These are phyloP conservation scores for Heterobasidion parviporum DNA, from an alignment of 1,284 basidiomycete genomes.

Conservation along the genomic window DNA sequence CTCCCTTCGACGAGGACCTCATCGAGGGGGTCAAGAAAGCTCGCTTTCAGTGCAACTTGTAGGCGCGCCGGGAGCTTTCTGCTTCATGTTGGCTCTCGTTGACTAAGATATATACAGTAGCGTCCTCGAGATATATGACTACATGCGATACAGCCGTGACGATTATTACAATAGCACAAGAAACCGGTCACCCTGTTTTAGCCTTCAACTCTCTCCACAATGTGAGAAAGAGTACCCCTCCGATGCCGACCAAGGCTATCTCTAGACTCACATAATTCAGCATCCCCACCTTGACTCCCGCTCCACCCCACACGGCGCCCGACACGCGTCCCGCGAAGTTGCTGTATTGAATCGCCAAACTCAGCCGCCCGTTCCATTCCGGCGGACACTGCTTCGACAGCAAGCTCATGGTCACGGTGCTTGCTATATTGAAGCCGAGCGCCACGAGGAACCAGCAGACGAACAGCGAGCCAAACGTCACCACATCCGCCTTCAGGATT, in stretches of 20 bases:
- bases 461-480: constrained; percentile 33
- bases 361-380: constrained; percentile 48
- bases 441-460: constrained; percentile 61
- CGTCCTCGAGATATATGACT: background rate
- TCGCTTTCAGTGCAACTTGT: background rate
- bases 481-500: constrained; percentile 32
- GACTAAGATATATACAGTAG: background rate
- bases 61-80: background rate
- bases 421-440: constrained; percentile 62
- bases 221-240: constrained; percentile 40
- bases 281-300: constrained; percentile 61
- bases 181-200: constrained; percentile 39
- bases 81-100: background rate
- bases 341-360: constrained; percentile 58
- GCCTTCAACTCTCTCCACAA: constrained; percentile 61
- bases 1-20: too few relatives aligned
- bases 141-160: background rate
- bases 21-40: too few relatives aligned
- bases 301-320: constrained; percentile 62
- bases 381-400: constrained; percentile 60
- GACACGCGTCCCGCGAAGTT: constrained; percentile 56
- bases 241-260: constrained; percentile 52
- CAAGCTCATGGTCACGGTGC: constrained; percentile 56
- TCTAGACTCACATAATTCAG: constrained; percentile 52
- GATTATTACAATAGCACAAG: background rate